These are phyloP conservation scores for Phytopythium helicoides DNA, from an alignment of 352 stramenopile species.

Conservation along the genomic window DNA sequence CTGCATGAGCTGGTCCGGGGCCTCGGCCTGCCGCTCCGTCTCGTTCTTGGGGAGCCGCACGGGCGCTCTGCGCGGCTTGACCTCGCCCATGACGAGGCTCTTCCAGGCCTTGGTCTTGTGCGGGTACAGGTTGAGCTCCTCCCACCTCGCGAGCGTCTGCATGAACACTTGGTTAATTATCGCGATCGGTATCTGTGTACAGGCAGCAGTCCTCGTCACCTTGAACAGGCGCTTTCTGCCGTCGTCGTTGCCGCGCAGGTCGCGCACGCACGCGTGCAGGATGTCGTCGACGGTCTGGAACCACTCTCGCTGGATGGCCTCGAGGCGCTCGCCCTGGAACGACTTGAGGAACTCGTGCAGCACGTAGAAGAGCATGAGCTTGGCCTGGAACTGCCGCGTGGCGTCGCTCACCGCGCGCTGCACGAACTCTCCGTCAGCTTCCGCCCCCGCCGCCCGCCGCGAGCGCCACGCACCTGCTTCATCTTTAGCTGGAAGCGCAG, in stretches of 20 bases:
- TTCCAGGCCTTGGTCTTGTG: constrained; percentile 83
- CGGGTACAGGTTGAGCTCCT: constrained; percentile 77
- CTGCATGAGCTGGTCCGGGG: constrained; percentile 69
- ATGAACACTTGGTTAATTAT: neutral
- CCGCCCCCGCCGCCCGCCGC: neutral
- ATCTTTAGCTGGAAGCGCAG: constrained; percentile 86
- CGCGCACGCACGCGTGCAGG: constrained; percentile 62
- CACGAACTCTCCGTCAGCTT: neutral
- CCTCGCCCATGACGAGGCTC: constrained; percentile 61
- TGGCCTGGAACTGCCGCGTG: constrained; percentile 64
- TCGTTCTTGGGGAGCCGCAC: constrained; percentile 57
- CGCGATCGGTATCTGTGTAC: neutral
- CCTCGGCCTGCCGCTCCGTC: constrained; percentile 60
- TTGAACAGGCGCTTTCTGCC: constrained; percentile 79
- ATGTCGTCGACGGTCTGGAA: constrained; percentile 82
- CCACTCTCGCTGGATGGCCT: constrained; percentile 69
- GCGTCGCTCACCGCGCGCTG: constrained; percentile 61
- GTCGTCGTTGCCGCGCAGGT: constrained; percentile 65
- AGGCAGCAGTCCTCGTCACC: constrained; percentile 13
- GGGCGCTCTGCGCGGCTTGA: constrained; percentile 54
- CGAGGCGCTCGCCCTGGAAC: constrained; percentile 55
- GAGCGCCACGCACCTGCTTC: constrained; percentile 63
- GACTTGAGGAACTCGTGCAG: constrained; percentile 87
- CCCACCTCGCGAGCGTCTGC: constrained; percentile 78
- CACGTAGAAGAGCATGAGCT: constrained; percentile 87